These are phyloP conservation scores for Penicillium griseofulvum DNA, from an alignment of 2,329 filamentous ascomycete species.

Conservation along the genomic window DNA sequence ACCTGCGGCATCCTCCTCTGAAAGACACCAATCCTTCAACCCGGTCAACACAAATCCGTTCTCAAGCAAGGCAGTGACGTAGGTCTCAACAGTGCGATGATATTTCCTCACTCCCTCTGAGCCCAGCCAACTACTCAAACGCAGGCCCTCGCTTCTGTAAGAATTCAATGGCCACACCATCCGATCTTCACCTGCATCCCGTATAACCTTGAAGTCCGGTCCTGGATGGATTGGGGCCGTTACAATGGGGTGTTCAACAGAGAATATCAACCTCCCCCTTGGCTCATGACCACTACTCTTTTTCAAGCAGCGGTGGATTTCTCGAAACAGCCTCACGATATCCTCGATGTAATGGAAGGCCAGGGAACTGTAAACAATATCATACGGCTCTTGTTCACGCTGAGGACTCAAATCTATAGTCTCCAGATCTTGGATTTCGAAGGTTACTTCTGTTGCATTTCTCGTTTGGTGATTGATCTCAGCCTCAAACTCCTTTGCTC, in stretches of 20 bases:
- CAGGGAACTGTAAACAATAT: slow-evolving; percentile 45
- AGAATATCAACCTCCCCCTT: slow-evolving; percentile 36
- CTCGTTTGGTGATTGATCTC: not conserved
- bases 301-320: slow-evolving; percentile 29
- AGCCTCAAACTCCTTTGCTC: slow-evolving; percentile 28
- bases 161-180: slow-evolving; percentile 40
- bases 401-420: too few relatives aligned
- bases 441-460: not conserved
- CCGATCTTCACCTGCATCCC: slow-evolving; percentile 30
- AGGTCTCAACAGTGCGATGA: slow-evolving; percentile 46
- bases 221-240: slow-evolving; percentile 40
- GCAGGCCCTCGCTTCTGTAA: slow-evolving; percentile 37
- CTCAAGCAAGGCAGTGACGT: slow-evolving; percentile 39
- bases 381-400: slow-evolving; percentile 23
- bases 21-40: slow-evolving; percentile 42
- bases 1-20: slow-evolving; percentile 28
- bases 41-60: slow-evolving; percentile 41
- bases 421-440: not conserved
- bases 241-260: slow-evolving; percentile 50
- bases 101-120: slow-evolving; percentile 45
- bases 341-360: slow-evolving; percentile 44
- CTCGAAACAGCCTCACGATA: slow-evolving; percentile 31
- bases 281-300: slow-evolving; percentile 34
- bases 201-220: slow-evolving; percentile 20
- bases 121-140: slow-evolving; percentile 45